Conservation (phyloP, 345 rosid species). For the Sisymbrium altissimum region DNA sequence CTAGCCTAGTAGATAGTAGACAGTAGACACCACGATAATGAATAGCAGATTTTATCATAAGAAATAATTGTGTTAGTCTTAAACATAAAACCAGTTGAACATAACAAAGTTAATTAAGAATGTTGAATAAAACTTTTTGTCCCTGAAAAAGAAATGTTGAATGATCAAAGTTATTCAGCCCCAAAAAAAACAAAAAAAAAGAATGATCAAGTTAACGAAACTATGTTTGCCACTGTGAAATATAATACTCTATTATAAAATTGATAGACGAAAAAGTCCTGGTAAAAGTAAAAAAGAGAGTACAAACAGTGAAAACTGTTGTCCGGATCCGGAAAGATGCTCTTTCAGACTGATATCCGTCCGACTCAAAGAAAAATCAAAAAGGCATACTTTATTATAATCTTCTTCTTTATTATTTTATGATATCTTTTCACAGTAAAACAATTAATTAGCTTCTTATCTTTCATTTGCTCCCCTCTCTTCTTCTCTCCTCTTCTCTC, state of each 20-base stretch:
- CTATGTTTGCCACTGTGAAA: background rate
- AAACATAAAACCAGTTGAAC: background rate
- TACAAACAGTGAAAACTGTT: background rate
- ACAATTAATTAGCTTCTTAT: background rate
- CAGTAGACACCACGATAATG: no score
- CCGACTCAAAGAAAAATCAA: background rate
- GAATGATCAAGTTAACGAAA: background rate
- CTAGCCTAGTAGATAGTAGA: background rate
- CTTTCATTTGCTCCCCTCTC: background rate
- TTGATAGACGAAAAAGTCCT: no score
- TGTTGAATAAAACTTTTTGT: background rate
- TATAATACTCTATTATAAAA: background rate
- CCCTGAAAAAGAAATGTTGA: background rate
- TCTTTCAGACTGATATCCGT: constrained; percentile 6
- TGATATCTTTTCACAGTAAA: background rate
- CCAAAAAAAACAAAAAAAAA: no score
- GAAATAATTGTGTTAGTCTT: background rate
- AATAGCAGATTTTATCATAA: no score
- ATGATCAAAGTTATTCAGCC: no score
- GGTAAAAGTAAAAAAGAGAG: background rate
- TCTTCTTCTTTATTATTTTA: background rate
- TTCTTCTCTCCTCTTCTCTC: background rate
- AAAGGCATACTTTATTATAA: background rate
- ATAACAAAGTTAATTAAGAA: background rate
- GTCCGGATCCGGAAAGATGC: constrained; percentile 9